Evolutionary conservation across 352 stramenopile species (phyloP).

Genomic region (Phytopythium chamaehyphon): DNA sequence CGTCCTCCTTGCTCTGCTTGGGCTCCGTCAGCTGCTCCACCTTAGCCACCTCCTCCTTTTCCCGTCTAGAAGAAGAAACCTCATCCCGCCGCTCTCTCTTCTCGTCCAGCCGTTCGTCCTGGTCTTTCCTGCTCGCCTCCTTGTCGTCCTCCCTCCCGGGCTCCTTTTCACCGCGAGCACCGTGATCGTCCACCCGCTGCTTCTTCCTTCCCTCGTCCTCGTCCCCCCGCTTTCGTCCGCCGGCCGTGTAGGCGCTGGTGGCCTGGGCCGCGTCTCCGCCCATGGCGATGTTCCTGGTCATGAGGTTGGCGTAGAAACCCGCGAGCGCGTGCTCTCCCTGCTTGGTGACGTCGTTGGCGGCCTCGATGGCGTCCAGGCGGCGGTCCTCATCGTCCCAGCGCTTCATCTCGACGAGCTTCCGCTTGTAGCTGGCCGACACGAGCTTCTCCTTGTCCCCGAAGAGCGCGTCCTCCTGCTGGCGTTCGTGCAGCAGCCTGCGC

Average conservation of each 20-base stretch:
- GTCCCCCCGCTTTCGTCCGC: constrained; percentile 14
- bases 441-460: constrained; percentile 90
- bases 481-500: constrained; percentile 79
- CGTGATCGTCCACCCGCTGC: background rate
- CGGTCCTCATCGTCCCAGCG: constrained; percentile 84
- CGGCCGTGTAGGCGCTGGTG: constrained; percentile 81
- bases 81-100: constrained; percentile 6
- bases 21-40: constrained; percentile 4
- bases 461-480: constrained; percentile 72
- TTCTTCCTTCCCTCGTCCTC: background rate
- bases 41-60: constrained; percentile 3
- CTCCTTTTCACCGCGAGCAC: background rate
- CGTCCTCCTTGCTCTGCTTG: constrained; percentile 61
- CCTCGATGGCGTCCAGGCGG: constrained; percentile 58
- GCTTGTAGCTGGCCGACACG: constrained; percentile 89
- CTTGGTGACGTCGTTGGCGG: constrained; percentile 72
- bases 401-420: constrained; percentile 87
- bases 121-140: background rate
- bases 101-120: background rate
- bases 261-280: constrained; percentile 65
- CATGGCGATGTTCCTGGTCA: constrained; percentile 92
- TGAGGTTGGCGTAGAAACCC: constrained; percentile 88
- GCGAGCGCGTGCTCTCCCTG: constrained; percentile 71
- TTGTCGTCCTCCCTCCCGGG: constrained; percentile 6
- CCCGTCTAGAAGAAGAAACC: constrained; percentile 15